Base-by-base conservation (phyloP, 2,329 filamentous ascomycete species). In the Aspergillus nomiae region DNA sequence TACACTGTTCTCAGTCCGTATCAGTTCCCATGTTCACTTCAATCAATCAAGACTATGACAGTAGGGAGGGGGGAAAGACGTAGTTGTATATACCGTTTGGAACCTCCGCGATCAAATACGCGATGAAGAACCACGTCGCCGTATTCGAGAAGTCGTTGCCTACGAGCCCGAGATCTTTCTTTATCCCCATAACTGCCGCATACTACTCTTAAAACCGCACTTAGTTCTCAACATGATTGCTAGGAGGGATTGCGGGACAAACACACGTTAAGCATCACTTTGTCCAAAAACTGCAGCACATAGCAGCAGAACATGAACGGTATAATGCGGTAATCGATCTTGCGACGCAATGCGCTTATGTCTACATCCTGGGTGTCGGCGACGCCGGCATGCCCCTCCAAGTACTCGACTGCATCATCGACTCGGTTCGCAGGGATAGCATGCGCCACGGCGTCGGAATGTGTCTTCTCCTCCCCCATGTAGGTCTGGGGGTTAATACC, bases 131-230 rank as follows among this genome's bases (percentile, higher is more conserved):
- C 63, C 85, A 84, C 0, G 86, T 87, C 1, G 86, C 85, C 12
- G 85, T 75, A 70, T 87, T 86, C 63, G 84, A 85, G 72, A 89
- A 89, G 34, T 89, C 81, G 64, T 89, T 87, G 43, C 83, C 83
- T 12, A 73, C 71, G 16, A 89, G 78, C 1, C 81, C 76, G 2
- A 87, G 80, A 56, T 88, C 85, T 62, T 80, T 75, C 32, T 74
- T 78, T 7, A 90, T 73, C 7, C 86, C 86, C 87, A 90, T 90
- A 43, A 90, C 86, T 58, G 84, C 85, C 12, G 86, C 86, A 70
- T 89, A 89, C 57, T 59, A 30, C 26, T 8, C 26, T 9, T 34
- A 0, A 3, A 12, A 3, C 28, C 24, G 12, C 26, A 34, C 10
- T 50, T 26, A 60, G 53, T 14, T 38, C 11, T 26, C 10, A 2